These are phyloP conservation scores for Bacidia rubella DNA, from an alignment of 495 filamentous ascomycete genomes.

Conservation along the genomic window DNA sequence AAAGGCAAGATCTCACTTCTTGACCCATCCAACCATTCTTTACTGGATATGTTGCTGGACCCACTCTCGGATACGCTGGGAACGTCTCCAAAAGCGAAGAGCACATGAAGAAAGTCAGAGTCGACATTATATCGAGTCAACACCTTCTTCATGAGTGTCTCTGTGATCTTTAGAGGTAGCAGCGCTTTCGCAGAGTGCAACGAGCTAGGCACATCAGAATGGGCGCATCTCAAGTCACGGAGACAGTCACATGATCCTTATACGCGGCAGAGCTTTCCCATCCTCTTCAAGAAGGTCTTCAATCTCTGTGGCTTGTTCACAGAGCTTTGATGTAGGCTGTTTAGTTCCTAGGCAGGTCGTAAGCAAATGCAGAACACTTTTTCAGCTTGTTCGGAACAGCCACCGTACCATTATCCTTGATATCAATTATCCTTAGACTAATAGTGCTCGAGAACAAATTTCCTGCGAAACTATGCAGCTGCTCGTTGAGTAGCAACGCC, in stretches of 20 bases:
- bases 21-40: slow-evolving; percentile 3
- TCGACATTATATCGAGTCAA: slow-evolving; percentile 9
- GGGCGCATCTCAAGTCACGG: neutral
- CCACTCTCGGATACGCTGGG: slow-evolving; percentile 10
- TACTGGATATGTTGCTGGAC: slow-evolving; percentile 6
- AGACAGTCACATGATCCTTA: neutral
- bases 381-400: no score
- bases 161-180: slow-evolving; percentile 3
- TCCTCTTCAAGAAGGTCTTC: slow-evolving; percentile 1
- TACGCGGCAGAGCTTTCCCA: neutral
- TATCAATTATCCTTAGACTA: slow-evolving; percentile 4
- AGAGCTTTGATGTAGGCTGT: neutral
- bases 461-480: neutral
- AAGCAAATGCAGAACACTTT: no score
- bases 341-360: neutral
- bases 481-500: neutral
- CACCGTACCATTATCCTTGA: neutral
- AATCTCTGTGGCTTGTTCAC: slow-evolving; percentile 1
- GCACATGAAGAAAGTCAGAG: slow-evolving; percentile 11
- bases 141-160: slow-evolving; percentile 11
- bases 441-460: slow-evolving; percentile 1
- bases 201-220: neutral
- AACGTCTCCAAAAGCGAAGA: slow-evolving; percentile 12
- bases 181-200: slow-evolving; percentile 2
- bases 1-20: neutral